Conservation (phyloP, 768 basidiomycete species). For the Suillus hirtellus region DNA sequence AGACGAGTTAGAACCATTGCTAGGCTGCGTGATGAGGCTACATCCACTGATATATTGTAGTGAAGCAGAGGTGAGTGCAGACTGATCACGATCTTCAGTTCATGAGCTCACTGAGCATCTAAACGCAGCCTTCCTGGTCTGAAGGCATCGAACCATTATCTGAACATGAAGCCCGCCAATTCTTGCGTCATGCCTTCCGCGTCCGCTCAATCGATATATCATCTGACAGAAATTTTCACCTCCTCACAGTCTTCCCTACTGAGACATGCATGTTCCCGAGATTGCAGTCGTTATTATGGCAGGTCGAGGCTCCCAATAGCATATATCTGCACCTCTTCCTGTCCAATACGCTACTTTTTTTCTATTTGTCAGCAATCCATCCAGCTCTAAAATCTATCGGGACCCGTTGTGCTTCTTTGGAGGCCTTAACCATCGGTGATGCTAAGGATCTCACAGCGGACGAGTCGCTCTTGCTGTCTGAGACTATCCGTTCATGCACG, state of each 20-base stretch:
- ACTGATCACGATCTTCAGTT: background rate
- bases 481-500: background rate
- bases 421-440: background rate
- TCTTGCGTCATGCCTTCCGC: background rate
- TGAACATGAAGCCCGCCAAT: background rate
- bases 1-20: background rate
- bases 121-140: background rate
- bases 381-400: background rate
- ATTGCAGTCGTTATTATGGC: background rate
- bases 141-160: background rate
- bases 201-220: background rate
- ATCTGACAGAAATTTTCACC: background rate
- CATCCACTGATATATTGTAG: background rate
- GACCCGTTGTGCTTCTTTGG: background rate
- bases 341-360: background rate
- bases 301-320: background rate
- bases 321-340: background rate
- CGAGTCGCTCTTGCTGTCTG: background rate
- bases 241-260: background rate
- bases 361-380: background rate
- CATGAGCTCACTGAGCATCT: background rate
- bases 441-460: background rate
- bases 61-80: background rate
- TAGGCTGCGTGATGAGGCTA: background rate
- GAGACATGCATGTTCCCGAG: background rate